A percentile compares a stretch with the other conserved stretches of the same genome.
Evolutionary conservation across 306 rosid species (phyloP).

Genomic region (Trifolium repens): DNA sequence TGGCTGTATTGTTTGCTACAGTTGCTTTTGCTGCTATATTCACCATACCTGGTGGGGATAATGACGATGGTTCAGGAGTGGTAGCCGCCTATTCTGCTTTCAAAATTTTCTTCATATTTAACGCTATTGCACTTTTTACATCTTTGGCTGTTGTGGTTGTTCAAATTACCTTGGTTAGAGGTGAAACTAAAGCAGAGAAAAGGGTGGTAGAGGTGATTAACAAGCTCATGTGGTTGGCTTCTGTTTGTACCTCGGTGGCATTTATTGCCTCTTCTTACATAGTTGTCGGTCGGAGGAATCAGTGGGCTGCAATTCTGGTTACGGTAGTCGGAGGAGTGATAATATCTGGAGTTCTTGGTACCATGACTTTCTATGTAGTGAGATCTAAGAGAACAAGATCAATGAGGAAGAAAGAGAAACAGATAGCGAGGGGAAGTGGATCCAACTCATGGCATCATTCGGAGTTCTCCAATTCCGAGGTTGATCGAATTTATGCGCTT

Average conservation of each 20-base stretch:
- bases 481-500: constrained; percentile 81
- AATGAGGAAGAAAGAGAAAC: constrained; percentile 74
- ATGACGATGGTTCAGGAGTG: constrained; percentile 66
- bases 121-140: constrained; percentile 90
- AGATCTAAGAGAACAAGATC: constrained; percentile 75
- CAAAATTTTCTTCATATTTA: constrained; percentile 88
- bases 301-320: constrained; percentile 85
- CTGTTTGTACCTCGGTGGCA: constrained; percentile 94
- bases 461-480: constrained; percentile 87
- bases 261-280: constrained; percentile 94
- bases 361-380: constrained; percentile 94
- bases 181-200: constrained; percentile 95
- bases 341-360: constrained; percentile 92
- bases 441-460: constrained; percentile 95
- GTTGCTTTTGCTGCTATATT: constrained; percentile 99
- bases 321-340: constrained; percentile 93
- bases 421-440: constrained; percentile 61
- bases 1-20: constrained; percentile 97
- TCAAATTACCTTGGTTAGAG: constrained; percentile 94
- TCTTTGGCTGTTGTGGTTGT: constrained; percentile 98
- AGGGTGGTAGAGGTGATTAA: constrained; percentile 88
- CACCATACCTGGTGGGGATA: constrained; percentile 92
- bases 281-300: constrained; percentile 64
- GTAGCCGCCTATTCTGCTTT: constrained; percentile 61
- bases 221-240: constrained; percentile 97